These are phyloP conservation scores for Actinomortierella wolfii DNA, from an alignment of 371 early-diverging fungal genomes.

Conservation along the genomic window DNA sequence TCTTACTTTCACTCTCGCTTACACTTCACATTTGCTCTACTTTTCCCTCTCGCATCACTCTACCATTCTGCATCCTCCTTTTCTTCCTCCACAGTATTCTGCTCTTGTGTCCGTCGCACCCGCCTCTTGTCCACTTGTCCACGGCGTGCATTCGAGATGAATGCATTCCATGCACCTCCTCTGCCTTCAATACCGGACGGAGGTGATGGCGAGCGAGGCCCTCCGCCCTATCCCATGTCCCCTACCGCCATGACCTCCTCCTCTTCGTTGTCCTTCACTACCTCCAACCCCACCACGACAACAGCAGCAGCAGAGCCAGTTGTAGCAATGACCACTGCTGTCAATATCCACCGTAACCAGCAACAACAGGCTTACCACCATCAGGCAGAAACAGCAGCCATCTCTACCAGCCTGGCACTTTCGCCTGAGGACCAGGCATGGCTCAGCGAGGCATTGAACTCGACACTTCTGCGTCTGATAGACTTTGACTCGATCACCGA, in stretches of 20 bases:
- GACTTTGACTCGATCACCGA: slow-evolving; percentile 31
- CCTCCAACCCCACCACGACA: slow-evolving; percentile 11
- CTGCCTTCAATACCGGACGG: neutral
- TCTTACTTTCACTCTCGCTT: neutral
- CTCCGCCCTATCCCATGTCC: neutral
- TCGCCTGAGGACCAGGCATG: slow-evolving; percentile 23
- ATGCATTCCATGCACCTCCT: too few species aligned
- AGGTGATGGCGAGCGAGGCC: neutral
- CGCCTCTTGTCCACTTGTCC: neutral
- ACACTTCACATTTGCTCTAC: too few species aligned
- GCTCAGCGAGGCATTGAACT: slow-evolving; percentile 33
- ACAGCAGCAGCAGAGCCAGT: neutral
- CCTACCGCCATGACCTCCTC: neutral
- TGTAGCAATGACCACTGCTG: slow-evolving; percentile 29
- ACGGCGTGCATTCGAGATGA: too few species aligned
- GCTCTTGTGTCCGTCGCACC: neutral
- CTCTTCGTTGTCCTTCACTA: neutral
- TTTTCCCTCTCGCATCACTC: neutral
- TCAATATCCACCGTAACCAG: slow-evolving; percentile 28
- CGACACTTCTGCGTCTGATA: slow-evolving; percentile 32
- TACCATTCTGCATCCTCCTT: neutral
- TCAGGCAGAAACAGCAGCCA: too few species aligned
- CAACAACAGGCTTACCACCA: slow-evolving; percentile 8
- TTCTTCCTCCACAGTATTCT: neutral
- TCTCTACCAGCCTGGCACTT: too few species aligned